These are phyloP conservation scores for Yamadazyma paraphyllophila DNA, from an alignment of 805 yeast species.

Conservation along the genomic window DNA sequence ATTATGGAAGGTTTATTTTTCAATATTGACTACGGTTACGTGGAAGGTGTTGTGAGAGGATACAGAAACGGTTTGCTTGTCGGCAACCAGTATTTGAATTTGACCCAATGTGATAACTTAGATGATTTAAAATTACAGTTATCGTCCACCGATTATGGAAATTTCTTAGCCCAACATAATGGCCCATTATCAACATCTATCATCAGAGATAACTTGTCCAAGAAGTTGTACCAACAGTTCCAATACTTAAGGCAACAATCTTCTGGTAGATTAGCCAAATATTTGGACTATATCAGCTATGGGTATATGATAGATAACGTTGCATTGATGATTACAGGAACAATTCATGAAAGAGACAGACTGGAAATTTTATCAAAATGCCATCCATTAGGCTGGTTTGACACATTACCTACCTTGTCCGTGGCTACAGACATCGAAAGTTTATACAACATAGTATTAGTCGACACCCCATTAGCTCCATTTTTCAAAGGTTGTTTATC, in stretches of 20 bases:
- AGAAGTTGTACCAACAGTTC: conserved; percentile 77
- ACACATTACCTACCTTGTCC: conserved; percentile 89
- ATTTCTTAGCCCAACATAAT: conserved; percentile 77
- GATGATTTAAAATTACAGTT: conserved; percentile 94
- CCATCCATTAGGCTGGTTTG: conserved; percentile 98
- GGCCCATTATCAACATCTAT: conserved; percentile 81
- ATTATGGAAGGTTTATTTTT: conserved; percentile 91
- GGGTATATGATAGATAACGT: conserved; percentile 99
- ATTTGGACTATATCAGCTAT: conserved; percentile 89
- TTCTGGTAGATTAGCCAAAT: conserved; percentile 72
- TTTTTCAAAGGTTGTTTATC: conserved; percentile 87
- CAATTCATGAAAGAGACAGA: conserved; percentile 91
- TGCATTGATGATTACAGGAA: conserved; percentile 92
- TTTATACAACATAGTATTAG: conserved; percentile 86
- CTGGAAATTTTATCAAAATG: conserved; percentile 85
- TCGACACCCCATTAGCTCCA: conserved; percentile 97
- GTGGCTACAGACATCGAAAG: conserved; percentile 94
- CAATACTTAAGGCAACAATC: conserved; percentile 83
- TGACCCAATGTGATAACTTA: conserved; percentile 92
- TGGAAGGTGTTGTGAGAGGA: conserved; percentile 95
- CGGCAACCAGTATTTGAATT: conserved; percentile 78
- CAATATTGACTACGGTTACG: conserved; percentile 84
- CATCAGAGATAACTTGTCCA: conserved; percentile 77
- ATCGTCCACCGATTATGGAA: conserved; percentile 94
- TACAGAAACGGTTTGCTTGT: conserved; percentile 81